These are phyloP conservation scores for Thyridium curvatum DNA, from an alignment of 2,329 filamentous ascomycete species.

Conservation along the genomic window DNA sequence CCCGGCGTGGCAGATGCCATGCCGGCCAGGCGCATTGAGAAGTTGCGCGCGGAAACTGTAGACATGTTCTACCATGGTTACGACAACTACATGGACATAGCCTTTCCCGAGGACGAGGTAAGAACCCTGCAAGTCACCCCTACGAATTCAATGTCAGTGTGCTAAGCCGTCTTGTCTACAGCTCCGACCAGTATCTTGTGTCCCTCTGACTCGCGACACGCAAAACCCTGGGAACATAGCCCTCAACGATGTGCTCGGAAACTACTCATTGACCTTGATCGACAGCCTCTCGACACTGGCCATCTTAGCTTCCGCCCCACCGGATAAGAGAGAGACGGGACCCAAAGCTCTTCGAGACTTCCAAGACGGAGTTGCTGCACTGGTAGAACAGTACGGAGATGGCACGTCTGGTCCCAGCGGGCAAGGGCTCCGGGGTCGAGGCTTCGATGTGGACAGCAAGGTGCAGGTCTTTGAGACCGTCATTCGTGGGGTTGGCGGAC, in stretches of 20 bases:
- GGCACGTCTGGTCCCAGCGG: constrained; percentile 64
- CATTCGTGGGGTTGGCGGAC: constrained; percentile 83
- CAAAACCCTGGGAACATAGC: constrained; percentile 75
- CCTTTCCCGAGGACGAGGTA: constrained; percentile 92
- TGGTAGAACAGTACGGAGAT: constrained; percentile 83
- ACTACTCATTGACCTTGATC: constrained; percentile 93
- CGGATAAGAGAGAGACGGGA: constrained; percentile 44
- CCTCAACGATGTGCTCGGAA: constrained; percentile 91
- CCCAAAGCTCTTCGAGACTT: constrained; percentile 66
- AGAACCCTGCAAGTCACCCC: constrained; percentile 2
- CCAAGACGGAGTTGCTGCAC: constrained; percentile 67
- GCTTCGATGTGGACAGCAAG: constrained; percentile 95
- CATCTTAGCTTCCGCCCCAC: constrained; percentile 74
- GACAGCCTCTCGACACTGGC: constrained; percentile 93
- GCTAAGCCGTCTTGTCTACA: constrained; percentile 24
- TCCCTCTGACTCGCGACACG: constrained; percentile 76
- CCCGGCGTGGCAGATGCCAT: constrained; percentile 36
- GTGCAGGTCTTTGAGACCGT: constrained; percentile 98
- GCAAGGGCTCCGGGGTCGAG: constrained; percentile 64
- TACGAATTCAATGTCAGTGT: neutral
- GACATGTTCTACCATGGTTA: constrained; percentile 96
- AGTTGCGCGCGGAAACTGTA: constrained; percentile 53
- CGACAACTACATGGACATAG: constrained; percentile 88
- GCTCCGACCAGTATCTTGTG: constrained; percentile 80
- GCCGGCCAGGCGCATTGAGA: constrained; percentile 46